Percentiles rank a stretch among this genome's conserved stretches.
phyloP scores from a whole-genome alignment of 2,329 filamentous ascomycete genomes.

The Fusarium brachygibbosum region DNA sequence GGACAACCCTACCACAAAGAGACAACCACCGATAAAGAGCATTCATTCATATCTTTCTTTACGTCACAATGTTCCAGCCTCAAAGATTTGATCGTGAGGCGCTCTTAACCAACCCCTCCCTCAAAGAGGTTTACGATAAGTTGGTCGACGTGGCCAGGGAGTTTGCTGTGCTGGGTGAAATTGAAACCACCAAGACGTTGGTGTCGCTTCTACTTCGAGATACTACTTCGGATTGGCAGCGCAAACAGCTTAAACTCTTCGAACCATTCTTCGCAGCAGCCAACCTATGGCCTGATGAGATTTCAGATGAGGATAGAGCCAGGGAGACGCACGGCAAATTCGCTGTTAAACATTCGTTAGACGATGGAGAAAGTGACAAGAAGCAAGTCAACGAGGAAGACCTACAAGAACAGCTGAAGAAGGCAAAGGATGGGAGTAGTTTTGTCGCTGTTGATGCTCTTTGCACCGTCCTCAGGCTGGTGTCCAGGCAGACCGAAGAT shows the following conservation, averaged over 20 bases:
- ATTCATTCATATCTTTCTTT: background rate
- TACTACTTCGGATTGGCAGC: slow-evolving; percentile 40
- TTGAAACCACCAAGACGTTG: slow-evolving; percentile 23
- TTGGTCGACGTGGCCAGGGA: slow-evolving; percentile 30
- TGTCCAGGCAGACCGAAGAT: slow-evolving; percentile 11
- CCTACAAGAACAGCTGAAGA: slow-evolving; percentile 4
- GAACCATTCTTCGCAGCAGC: slow-evolving; percentile 36
- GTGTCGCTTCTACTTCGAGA: slow-evolving; percentile 38
- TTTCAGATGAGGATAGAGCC: slow-evolving; percentile 9
- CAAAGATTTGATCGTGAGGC: slow-evolving; percentile 26
- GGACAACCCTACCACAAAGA: no score
- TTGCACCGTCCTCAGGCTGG: slow-evolving; percentile 15
- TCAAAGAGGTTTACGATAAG: slow-evolving; percentile 24
- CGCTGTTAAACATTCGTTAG: background rate
- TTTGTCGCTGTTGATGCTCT: slow-evolving; percentile 15
- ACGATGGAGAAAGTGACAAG: background rate
- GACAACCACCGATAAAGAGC: background rate
- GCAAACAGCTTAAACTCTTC: slow-evolving; percentile 1
- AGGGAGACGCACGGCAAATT: background rate
- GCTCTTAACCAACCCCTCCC: slow-evolving; percentile 16
- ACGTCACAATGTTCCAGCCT: background rate
- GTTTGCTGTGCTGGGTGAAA: slow-evolving; percentile 38
- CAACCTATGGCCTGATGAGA: slow-evolving; percentile 35
- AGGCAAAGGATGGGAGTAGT: background rate
- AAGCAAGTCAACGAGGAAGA: background rate